These are phyloP conservation scores for Drechslerella coelobrocha DNA, from an alignment of 2,329 filamentous ascomycete species.

Conservation along the genomic window DNA sequence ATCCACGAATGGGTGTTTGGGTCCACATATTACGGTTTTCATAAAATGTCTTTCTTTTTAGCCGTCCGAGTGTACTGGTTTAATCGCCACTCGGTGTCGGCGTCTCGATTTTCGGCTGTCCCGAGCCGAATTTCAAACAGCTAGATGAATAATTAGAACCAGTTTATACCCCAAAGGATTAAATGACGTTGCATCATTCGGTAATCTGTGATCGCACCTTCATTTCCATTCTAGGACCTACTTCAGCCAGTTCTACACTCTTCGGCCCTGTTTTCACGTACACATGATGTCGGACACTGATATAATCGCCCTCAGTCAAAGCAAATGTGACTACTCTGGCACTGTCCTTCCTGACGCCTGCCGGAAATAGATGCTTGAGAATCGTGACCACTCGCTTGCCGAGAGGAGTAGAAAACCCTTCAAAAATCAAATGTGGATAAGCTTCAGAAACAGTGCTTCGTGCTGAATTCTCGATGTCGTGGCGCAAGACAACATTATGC, in stretches of 20 bases:
- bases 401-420: slow-evolving; percentile 82
- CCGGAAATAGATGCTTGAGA: slow-evolving; percentile 91
- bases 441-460: slow-evolving; percentile 88
- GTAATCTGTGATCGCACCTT: slow-evolving; percentile 42
- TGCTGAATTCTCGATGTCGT: slow-evolving; percentile 87
- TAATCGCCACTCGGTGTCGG: slow-evolving; percentile 94
- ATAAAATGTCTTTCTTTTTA: slow-evolving; percentile 54
- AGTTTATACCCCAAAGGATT: not conserved
- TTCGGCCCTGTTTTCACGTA: slow-evolving; percentile 93
- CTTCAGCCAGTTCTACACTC: slow-evolving; percentile 85
- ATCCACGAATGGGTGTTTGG: no score
- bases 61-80: slow-evolving; percentile 82
- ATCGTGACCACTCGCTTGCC: slow-evolving; percentile 86
- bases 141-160: slow-evolving; percentile 57
- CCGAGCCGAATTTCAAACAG: slow-evolving; percentile 91
- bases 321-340: slow-evolving; percentile 86
- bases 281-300: slow-evolving; percentile 79
- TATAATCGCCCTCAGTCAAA: slow-evolving; percentile 68
- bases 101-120: slow-evolving; percentile 90
- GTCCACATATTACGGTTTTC: no score
- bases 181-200: not conserved
- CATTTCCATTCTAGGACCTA: slow-evolving; percentile 97
- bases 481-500: slow-evolving; percentile 89
- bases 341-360: slow-evolving; percentile 75
- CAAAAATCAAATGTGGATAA: slow-evolving; percentile 94